Base-by-base conservation (phyloP, 2,329 filamentous ascomycete genomes). In the Ophiocordyceps camponoti-rufipedis region DNA sequence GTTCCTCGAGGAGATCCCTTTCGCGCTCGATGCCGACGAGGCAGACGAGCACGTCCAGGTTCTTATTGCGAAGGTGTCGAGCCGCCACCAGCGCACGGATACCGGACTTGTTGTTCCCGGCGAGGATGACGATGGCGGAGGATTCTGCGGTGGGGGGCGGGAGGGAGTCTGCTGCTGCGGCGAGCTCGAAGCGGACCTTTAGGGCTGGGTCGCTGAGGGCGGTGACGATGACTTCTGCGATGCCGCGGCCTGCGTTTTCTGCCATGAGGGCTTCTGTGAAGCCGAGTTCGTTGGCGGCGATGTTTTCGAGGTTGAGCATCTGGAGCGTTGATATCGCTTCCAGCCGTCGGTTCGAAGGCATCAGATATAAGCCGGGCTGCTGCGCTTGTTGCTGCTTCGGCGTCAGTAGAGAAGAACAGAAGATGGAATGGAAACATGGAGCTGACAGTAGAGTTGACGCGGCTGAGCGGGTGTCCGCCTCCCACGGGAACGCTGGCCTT, bases 61-160 rank as follows among this genome's bases (percentile, higher is more conserved):
- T 83, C 51, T 88, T 84, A 56, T 88, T 89, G 44, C 85, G 78
- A 9, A 96, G 72, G 59, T 96, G 88, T 5, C 91, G 78, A 28
- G 82, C 87, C 4, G 87, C 87, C 13, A 86, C 84, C 45, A 96
- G 72, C 3, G 87, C 86, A 48, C 89, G 75, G 35, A 85, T 80
- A 38, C 89, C 88, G 1, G 82, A 87, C 52, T 86, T 86, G 61
- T 94, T 89, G 60, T 95, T 96, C n/a, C 91, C 89, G 0, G 85
- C 88, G n/a, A 96, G 70, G 7, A 96, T 76, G 19, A 94, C 78
- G 31, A 78, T 65, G 0, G 70, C 68, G 5, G 62, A 60, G 18
- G 55, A 53, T 8, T 57, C 56, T 1, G 23, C 23, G 23, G 3
- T 23, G 23, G 23, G 23, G 23, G 23, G 23, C 23, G 23, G 23